Evolutionary conservation across 106 monocot species (phyloP), one percentile per base, ranked within the genome.

Genomic region (Dendrobium huoshanense): DNA sequence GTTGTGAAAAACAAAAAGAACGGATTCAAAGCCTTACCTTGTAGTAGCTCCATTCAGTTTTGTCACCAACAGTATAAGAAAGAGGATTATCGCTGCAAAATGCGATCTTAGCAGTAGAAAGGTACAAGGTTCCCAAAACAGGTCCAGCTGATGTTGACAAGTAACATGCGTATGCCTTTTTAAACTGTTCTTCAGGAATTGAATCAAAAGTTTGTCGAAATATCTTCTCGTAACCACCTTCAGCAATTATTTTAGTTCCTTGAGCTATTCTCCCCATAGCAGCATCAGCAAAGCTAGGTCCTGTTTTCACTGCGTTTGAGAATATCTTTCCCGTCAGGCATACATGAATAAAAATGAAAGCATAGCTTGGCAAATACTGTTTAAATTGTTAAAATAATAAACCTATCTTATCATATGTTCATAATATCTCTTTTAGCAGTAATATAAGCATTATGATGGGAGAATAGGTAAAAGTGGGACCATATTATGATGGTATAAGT

Each of bases 1-100:
- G 22, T 51, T 51, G 59, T 61, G n/a, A 61, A 20, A 61, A 61
- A 22, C 22, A 22, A 61, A 61, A 22, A 61, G n/a, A 61, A 61
- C 4, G 22, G 22, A 61, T 7, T 7, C 13, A 44, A 19, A 43
- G 29, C 44, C 74, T 76, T 59, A 83, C 83, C 83, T 83, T 83
- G 55, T 83, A 83, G 78, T 83, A 83, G 78, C 83, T 83, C 83
- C 83, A 83, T 68, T 83, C 83, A 18, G 83, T 83, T 83, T 79
- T 64, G 78, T 83, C 78, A 33, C 83, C 83, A 79, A 83, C 73
- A 78, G 67, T 61, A 58, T 83, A 83, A 2, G 83, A 83, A 59
- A 83, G 78, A 44, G 83, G 78, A 43, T 74, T 83, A 70, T 83
- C 83, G 56, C 83, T 83, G 78, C 78, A 83, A 73, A 83, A 83